These are phyloP conservation scores for Gracilaria vermiculophylla DNA, from an alignment of 23 red algal species.

Conservation along the genomic window DNA sequence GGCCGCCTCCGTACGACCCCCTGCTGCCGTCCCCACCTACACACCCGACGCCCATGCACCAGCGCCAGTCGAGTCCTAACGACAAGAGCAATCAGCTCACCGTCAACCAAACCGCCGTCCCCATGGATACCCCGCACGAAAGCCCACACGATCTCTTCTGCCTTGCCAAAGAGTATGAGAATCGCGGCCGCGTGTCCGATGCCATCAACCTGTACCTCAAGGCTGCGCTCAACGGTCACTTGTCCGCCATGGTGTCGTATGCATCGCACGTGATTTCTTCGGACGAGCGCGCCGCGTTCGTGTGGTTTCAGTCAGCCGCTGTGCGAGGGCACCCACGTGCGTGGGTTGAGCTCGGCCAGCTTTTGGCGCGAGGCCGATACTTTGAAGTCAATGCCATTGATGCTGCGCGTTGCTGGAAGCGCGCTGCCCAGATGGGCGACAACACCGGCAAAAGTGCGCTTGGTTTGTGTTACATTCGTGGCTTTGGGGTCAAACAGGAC, in stretches of 20 bases:
- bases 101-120: conserved; percentile 25
- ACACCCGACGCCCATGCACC: not conserved
- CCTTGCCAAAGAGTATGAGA: conserved; percentile 53
- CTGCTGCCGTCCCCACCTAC: not conserved
- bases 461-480: conserved; percentile 66
- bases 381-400: conserved; percentile 68
- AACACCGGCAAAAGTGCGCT: conserved; percentile 55
- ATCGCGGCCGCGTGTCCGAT: conserved; percentile 28
- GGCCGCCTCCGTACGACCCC: conserved; percentile 30
- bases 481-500: conserved; percentile 61
- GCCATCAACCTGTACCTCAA: conserved; percentile 58
- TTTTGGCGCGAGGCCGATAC: conserved; percentile 49
- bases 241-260: conserved; percentile 58
- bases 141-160: conserved; percentile 65
- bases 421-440: conserved; percentile 58
- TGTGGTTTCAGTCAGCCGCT: conserved; percentile 63
- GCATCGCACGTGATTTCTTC: conserved; percentile 44
- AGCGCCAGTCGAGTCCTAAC: not conserved
- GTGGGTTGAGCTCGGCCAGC: conserved; percentile 53
- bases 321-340: conserved; percentile 52
- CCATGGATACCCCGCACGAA: conserved; percentile 45
- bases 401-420: conserved; percentile 60
- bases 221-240: conserved; percentile 54
- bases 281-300: conserved; percentile 56
- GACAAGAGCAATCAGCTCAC: conserved; percentile 20